These are phyloP conservation scores for Sphagnum fallax DNA, from an alignment of 228 moss, liverwort and hornwort genomes.

Conservation along the genomic window DNA sequence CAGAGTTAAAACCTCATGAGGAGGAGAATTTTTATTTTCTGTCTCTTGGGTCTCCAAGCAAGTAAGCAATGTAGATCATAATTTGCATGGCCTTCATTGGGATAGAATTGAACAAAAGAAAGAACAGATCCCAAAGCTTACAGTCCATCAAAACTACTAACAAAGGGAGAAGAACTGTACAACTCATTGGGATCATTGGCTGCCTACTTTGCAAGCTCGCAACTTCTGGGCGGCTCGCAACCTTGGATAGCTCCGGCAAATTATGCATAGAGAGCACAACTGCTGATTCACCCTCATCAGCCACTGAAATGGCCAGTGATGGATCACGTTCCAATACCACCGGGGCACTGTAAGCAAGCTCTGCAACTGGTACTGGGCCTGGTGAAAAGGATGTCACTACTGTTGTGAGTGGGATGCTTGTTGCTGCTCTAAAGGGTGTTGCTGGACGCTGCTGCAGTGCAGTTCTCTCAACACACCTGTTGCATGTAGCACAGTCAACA, in stretches of 20 bases:
- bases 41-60: too few species aligned
- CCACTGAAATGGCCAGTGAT: constrained; percentile 52
- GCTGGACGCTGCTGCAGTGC: constrained; percentile 28
- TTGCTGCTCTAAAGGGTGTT: constrained; percentile 14
- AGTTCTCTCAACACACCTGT: constrained; percentile 57
- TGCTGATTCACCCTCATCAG: constrained; percentile 85
- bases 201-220: constrained; percentile 12
- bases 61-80: too few species aligned
- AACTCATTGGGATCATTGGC: constrained; percentile 2
- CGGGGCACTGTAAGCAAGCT: constrained; percentile 38
- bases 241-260: constrained; percentile 16
- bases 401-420: constrained; percentile 25
- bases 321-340: constrained; percentile 28
- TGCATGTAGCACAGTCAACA: not conserved
- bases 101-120: too few species aligned
- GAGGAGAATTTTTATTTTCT: too few species aligned
- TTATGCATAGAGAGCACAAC: constrained; percentile 57
- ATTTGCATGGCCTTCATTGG: too few species aligned
- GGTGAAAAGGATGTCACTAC: constrained; percentile 38
- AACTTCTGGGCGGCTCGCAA: constrained; percentile 11
- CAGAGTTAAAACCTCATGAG: too few species aligned
- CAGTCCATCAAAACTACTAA: too few species aligned
- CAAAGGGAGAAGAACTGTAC: too few species aligned
- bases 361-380: constrained; percentile 39
- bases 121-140: too few species aligned